These are phyloP conservation scores for Hypoxylon intermedium DNA, from an alignment of 495 filamentous ascomycete genomes.

Conservation along the genomic window DNA sequence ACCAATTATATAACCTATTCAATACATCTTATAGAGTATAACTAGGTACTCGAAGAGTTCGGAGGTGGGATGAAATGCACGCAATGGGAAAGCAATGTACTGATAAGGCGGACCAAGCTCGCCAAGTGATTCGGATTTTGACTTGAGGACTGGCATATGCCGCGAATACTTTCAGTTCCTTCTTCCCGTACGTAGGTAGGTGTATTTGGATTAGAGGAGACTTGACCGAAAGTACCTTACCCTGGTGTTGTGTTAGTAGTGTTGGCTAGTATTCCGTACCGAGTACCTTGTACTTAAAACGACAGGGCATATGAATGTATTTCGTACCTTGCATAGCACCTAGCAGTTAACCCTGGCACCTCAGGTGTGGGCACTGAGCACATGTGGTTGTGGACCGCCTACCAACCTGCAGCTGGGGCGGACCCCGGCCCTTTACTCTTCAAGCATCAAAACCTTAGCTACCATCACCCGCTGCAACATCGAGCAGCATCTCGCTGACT, in stretches of 20 bases:
- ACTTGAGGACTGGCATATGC: constrained; percentile 22
- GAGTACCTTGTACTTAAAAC: constrained; percentile 26
- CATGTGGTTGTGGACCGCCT: constrained; percentile 6
- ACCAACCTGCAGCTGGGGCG: not conserved
- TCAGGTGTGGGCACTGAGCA: too few species aligned
- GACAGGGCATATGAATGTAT: too few species aligned
- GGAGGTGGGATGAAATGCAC: not conserved
- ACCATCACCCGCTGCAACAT: constrained; percentile 14
- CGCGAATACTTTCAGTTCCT: not conserved
- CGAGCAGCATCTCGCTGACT: constrained; percentile 5
- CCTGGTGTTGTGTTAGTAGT: constrained; percentile 1
- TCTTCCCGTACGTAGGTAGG: constrained; percentile 5
- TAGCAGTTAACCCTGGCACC: too few species aligned
- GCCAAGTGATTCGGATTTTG: too few species aligned
- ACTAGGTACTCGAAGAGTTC: not conserved
- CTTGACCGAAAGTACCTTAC: constrained; percentile 22
- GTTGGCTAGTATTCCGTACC: constrained; percentile 5
- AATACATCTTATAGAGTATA: too few species aligned
- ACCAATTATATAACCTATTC: too few species aligned
- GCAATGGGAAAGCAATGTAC: not conserved
- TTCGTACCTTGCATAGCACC: too few species aligned
- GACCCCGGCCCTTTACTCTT: not conserved
- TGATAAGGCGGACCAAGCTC: constrained; percentile 11
- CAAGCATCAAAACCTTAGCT: constrained; percentile 21
- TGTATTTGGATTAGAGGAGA: constrained; percentile 7